These are phyloP conservation scores for Cytospora piceae DNA, from an alignment of 2,329 filamentous ascomycete species.

Conservation along the genomic window DNA sequence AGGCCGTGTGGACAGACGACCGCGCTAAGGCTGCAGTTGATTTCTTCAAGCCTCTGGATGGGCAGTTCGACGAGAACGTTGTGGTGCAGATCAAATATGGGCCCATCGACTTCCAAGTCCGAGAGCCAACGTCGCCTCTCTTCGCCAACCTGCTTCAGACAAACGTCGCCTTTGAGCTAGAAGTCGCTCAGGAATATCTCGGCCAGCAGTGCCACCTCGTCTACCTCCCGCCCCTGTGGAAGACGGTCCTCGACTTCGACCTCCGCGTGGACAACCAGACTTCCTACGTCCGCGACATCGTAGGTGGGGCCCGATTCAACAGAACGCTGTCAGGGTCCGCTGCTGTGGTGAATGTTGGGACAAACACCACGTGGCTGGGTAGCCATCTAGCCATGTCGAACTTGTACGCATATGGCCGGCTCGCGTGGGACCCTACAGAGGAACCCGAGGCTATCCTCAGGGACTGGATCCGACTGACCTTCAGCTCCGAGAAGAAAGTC, in stretches of 20 bases:
- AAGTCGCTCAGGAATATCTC: slow-evolving; percentile 71
- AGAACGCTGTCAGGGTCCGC: slow-evolving; percentile 63
- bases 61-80: slow-evolving; percentile 70
- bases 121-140: slow-evolving; percentile 68
- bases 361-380: slow-evolving; percentile 69
- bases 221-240: slow-evolving; percentile 71
- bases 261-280: slow-evolving; percentile 60
- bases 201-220: slow-evolving; percentile 72
- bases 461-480: slow-evolving; percentile 72
- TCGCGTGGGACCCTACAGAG: slow-evolving; percentile 65
- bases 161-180: slow-evolving; percentile 62
- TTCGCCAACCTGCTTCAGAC: slow-evolving; percentile 57
- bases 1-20: slow-evolving; percentile 66
- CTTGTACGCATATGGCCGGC: slow-evolving; percentile 68
- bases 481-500: slow-evolving; percentile 58
- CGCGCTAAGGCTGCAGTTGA: slow-evolving; percentile 72
- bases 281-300: slow-evolving; percentile 62
- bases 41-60: slow-evolving; percentile 67
- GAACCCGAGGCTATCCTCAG: slow-evolving; percentile 56
- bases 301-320: slow-evolving; percentile 63
- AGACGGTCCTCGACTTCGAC: slow-evolving; percentile 69
- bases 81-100: slow-evolving; percentile 76
- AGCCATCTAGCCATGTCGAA: slow-evolving; percentile 73
- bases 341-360: slow-evolving; percentile 69
- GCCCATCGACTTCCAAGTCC: slow-evolving; percentile 74